Base-by-base conservation (phyloP, 1,284 basidiomycete genomes). In the Apiotrichum sp. region DNA sequence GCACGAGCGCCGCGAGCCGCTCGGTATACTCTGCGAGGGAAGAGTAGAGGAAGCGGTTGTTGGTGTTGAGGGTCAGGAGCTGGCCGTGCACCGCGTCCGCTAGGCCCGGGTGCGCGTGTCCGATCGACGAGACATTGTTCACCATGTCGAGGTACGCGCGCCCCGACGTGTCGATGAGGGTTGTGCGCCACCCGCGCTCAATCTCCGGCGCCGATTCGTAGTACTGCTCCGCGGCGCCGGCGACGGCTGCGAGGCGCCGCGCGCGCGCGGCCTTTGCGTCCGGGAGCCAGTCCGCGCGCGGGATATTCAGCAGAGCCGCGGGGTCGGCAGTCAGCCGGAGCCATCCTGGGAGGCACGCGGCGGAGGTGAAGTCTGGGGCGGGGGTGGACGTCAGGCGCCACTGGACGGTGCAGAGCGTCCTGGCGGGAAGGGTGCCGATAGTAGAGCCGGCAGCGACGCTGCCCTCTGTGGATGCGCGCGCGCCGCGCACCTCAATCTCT, bases 51-150 rank as follows among this genome's bases (percentile, higher is more conserved):
- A 58, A 58, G 0, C 57, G 57, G 16, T n/a, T 40, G 57, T 58
- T 58, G 3, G 57, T 58, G 46, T 58, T 58, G 44, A 58, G 53
- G 4, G 52, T 58, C 5, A 55, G 52, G 16, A 58, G 52, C 50
- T 58, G 57, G 36, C 44, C 6, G 41, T 51, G 39, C 9, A 58
- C 42, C 3, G 53, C 50, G 35, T 54, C 50, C 2, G 57, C 57
- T 14, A 58, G 8, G 22, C 16, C 11, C 9, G 53, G 57, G 50
- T 58, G 57, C 13, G 39, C 57, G 53, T 58, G 57, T 4, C 56
- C 56, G 34, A 53, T 42, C 3, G 34, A 47, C 3, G 52, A 44
- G 34, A 58, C 56, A 38, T 58, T 58, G 56, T 58, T 58, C 11
- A 58, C 49, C 56, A 58, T 58, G 52, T 58, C 56, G 45, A 58